phyloP scores from a whole-genome alignment of 2,329 filamentous ascomycete species.

The Neonectria faginata region DNA sequence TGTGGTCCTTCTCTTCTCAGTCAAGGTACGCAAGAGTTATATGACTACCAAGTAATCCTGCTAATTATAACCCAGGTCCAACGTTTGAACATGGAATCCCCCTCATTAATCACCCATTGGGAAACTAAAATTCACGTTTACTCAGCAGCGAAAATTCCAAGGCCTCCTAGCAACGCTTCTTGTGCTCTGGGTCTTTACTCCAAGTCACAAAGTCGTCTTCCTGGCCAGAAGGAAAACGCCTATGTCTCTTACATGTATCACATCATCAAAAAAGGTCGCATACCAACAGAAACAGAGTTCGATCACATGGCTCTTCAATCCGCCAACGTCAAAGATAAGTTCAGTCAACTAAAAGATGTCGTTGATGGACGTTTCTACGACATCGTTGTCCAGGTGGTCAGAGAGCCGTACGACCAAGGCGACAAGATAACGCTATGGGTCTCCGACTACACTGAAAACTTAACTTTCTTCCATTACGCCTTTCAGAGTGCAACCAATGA shows the following conservation, averaged over 20 bases:
- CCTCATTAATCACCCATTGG: constrained; percentile 59
- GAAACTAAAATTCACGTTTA: constrained; percentile 61
- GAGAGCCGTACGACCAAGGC: constrained; percentile 55
- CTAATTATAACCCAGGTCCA: constrained; percentile 55
- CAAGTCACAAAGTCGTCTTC: constrained; percentile 37
- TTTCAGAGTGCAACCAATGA: constrained; percentile 62
- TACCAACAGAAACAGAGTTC: constrained; percentile 61
- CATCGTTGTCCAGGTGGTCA: constrained; percentile 77
- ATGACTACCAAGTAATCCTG: background rate
- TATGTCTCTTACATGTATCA: constrained; percentile 64
- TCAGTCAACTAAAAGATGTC: constrained; percentile 73
- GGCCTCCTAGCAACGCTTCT: constrained; percentile 52
- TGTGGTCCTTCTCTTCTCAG: constrained; percentile 60
- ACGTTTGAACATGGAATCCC: constrained; percentile 40
- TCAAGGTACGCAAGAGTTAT: constrained; percentile 59
- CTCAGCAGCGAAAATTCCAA: constrained; percentile 46
- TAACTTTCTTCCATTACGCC: constrained; percentile 66
- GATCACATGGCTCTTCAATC: constrained; percentile 53
- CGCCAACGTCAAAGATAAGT: constrained; percentile 65
- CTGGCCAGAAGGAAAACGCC: constrained; percentile 48
- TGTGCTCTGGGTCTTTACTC: constrained; percentile 42
- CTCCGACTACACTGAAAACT: constrained; percentile 84
- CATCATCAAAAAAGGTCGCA: constrained; percentile 53
- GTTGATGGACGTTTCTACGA: constrained; percentile 70
- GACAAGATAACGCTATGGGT: constrained; percentile 75